phyloP scores from a whole-genome alignment of 164 flowering plant genomes.

The Cinnamomum micranthum region DNA sequence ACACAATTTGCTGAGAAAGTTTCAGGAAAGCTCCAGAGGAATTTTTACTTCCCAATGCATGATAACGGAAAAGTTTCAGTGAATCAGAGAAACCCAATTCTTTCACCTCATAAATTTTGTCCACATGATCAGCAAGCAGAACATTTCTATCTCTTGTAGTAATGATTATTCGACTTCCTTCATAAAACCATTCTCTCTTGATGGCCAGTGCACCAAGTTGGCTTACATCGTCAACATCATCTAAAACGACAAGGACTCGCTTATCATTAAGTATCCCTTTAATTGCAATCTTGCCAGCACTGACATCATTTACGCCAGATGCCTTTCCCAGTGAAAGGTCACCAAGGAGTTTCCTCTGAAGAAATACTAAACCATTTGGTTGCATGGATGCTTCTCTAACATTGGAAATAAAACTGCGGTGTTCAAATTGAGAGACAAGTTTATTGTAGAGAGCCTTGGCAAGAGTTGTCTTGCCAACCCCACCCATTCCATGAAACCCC shows the following conservation, averaged over 20 bases:
- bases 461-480: constrained; percentile 30
- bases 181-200: constrained; percentile 14
- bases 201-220: constrained; percentile 15
- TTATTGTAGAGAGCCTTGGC: constrained; percentile 17
- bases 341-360: not conserved
- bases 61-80: constrained; percentile 5
- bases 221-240: constrained; percentile 20
- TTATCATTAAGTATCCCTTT: not conserved
- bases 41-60: too few relatives aligned
- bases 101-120: not conserved
- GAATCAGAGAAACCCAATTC: not conserved
- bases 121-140: not conserved
- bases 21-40: too few relatives aligned
- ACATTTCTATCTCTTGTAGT: constrained; percentile 11
- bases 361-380: not conserved
- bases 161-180: constrained; percentile 19
- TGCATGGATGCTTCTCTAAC: constrained; percentile 10
- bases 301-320: not conserved
- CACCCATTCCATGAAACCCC: constrained; percentile 29
- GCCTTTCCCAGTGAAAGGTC: not conserved
- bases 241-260: constrained; percentile 23
- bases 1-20: too few relatives aligned
- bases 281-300: too few relatives aligned
- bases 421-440: constrained; percentile 1
- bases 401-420: constrained; percentile 9